A percentile compares a stretch with the other conserved stretches of the same genome.
These are phyloP conservation scores for Plantago major DNA, from an alignment of 257 asterid species.

Conservation along the genomic window DNA sequence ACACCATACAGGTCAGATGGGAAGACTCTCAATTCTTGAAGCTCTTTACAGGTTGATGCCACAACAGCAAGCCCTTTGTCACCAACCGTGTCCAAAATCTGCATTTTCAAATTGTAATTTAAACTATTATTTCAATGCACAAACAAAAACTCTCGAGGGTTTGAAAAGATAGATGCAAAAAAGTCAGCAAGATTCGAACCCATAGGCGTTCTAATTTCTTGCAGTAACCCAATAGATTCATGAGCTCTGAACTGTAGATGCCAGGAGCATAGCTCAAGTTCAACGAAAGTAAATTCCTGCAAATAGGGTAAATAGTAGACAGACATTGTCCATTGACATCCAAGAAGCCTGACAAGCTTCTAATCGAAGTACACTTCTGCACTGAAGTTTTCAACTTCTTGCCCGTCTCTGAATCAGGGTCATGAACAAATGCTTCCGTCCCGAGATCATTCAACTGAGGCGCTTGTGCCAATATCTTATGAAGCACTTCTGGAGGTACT, in stretches of 20 bases:
- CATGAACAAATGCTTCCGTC: slow-evolving; percentile 51
- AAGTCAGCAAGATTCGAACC: slow-evolving; percentile 37
- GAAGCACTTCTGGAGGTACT: slow-evolving; percentile 60
- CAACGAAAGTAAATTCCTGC: slow-evolving; percentile 54
- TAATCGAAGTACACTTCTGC: slow-evolving; percentile 44
- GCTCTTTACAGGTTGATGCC: slow-evolving; percentile 64
- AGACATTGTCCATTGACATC: slow-evolving; percentile 46
- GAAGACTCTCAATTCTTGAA: slow-evolving; percentile 75
- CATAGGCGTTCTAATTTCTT: slow-evolving; percentile 58
- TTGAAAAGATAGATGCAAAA: not conserved
- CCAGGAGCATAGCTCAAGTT: slow-evolving; percentile 79
- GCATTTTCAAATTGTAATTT: slow-evolving; percentile 10
- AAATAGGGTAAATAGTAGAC: slow-evolving; percentile 58
- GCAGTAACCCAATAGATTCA: slow-evolving; percentile 62
- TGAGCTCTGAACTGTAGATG: slow-evolving; percentile 47
- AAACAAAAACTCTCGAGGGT: not conserved
- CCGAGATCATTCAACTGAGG: slow-evolving; percentile 75
- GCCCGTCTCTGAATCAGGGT: slow-evolving; percentile 48
- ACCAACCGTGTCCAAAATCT: slow-evolving; percentile 72
- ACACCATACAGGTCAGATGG: slow-evolving; percentile 46
- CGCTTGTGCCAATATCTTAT: slow-evolving; percentile 55
- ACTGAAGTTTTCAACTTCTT: slow-evolving; percentile 38
- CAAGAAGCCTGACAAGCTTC: slow-evolving; percentile 76
- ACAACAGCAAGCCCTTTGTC: slow-evolving; percentile 62
- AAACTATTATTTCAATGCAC: not conserved